These are phyloP conservation scores for Syzygium aromaticum DNA, from an alignment of 345 rosid genomes.

Conservation along the genomic window DNA sequence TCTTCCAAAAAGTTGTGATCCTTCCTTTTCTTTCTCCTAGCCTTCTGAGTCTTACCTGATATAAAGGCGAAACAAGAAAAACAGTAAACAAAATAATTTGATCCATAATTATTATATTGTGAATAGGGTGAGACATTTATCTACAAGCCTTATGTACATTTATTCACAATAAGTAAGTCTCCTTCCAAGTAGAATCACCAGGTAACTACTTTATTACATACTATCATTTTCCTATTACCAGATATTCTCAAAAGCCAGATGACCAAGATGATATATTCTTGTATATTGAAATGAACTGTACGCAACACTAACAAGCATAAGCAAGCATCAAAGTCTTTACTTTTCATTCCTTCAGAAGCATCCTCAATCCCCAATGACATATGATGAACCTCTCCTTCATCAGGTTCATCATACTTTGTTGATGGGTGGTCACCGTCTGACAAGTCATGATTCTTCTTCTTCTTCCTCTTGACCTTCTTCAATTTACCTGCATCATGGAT, in stretches of 20 bases:
- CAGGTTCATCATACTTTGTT: background rate
- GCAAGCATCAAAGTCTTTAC: background rate
- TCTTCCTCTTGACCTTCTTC: background rate
- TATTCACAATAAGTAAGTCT: background rate
- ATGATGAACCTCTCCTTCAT: background rate
- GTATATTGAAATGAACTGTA: background rate
- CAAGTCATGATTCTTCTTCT: background rate
- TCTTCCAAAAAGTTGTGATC: background rate
- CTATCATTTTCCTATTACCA: background rate
- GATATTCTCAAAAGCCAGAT: background rate
- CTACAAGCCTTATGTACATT: background rate
- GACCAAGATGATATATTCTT: background rate
- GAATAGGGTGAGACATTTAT: background rate
- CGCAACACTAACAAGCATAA: background rate
- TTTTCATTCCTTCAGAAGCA: background rate
- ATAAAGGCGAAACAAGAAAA: background rate
- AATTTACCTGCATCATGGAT: background rate
- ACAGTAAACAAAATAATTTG: background rate
- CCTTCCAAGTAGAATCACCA: background rate
- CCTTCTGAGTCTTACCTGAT: background rate
- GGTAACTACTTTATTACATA: background rate
- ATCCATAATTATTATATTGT: background rate
- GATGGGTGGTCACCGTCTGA: background rate
- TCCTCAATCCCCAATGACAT: background rate
- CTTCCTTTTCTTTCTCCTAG: constrained; percentile 1